These are phyloP conservation scores for Perilla frutescens DNA, from an alignment of 257 asterid species.

Conservation along the genomic window DNA sequence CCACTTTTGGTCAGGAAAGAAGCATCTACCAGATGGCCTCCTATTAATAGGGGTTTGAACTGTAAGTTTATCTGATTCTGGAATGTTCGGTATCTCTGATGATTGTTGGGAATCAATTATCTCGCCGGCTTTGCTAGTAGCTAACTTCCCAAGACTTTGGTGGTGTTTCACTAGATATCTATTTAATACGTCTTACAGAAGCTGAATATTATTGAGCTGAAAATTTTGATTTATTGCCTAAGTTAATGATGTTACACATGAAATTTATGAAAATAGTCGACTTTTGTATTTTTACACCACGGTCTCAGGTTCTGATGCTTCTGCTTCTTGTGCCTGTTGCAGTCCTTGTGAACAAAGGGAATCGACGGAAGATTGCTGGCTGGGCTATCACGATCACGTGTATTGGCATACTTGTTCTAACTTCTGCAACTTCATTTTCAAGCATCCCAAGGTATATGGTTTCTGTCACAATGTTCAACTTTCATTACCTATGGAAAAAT, in stretches of 20 bases:
- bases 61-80: slow-evolving; percentile 52
- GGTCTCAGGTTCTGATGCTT: slow-evolving; percentile 16
- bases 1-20: slow-evolving; percentile 61
- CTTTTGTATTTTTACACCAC: not conserved
- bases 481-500: no score
- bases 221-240: no score
- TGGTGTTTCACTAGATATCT: no score
- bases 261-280: not conserved
- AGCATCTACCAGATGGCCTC: slow-evolving; percentile 49
- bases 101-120: not conserved
- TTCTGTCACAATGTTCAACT: not conserved
- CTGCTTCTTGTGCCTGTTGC: slow-evolving; percentile 26
- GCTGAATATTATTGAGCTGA: no score
- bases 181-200: no score
- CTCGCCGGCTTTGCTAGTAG: no score
- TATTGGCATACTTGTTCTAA: slow-evolving; percentile 69
- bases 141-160: no score
- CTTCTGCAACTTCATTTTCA: slow-evolving; percentile 74
- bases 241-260: no score
- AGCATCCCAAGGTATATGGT: slow-evolving; percentile 59
- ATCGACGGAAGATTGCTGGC: slow-evolving; percentile 80
- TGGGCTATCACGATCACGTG: slow-evolving; percentile 80
- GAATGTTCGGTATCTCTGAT: not conserved
- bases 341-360: slow-evolving; percentile 58
- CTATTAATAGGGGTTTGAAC: slow-evolving; percentile 44